A percentile compares a stretch with the other conserved stretches of the same genome.
phyloP scores from a whole-genome alignment of 192 early-diverging fungal genomes.

The Gonapodya sp. region DNA sequence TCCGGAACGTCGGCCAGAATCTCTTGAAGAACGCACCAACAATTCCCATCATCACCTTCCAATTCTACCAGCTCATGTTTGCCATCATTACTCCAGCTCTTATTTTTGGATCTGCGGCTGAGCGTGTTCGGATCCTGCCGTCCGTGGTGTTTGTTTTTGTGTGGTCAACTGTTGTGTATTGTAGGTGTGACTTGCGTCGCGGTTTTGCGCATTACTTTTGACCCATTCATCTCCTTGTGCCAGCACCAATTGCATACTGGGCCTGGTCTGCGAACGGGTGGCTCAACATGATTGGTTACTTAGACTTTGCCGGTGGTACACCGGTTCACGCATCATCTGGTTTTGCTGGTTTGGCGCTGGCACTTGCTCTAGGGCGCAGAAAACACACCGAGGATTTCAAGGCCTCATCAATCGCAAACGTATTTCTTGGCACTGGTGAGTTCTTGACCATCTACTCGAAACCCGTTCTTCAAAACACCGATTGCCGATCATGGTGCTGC shows the following conservation, averaged over 20 bases:
- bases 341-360: conserved; percentile 78
- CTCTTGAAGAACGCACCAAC: conserved; percentile 39
- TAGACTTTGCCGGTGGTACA: conserved; percentile 96
- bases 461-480: neutral
- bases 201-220: conserved; percentile 69
- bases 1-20: conserved; percentile 49
- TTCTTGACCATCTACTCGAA: neutral
- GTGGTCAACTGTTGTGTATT: conserved; percentile 71
- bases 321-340: conserved; percentile 90
- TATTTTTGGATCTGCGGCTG: conserved; percentile 82
- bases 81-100: conserved; percentile 84
- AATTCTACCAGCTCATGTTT: conserved; percentile 86
- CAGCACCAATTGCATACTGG: conserved; percentile 77
- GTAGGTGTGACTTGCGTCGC: neutral
- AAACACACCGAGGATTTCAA: conserved; percentile 50
- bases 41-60: conserved; percentile 71
- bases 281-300: conserved; percentile 60
- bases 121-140: conserved; percentile 82
- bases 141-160: conserved; percentile 83
- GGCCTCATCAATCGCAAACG: conserved; percentile 85
- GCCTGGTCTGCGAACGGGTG: conserved; percentile 83
- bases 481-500: too few species aligned
- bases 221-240: conserved; percentile 33
- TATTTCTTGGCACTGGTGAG: conserved; percentile 66
- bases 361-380: conserved; percentile 72